These are phyloP conservation scores for Coemansia sp. DNA, from an alignment of 192 early-diverging fungal genomes.

Conservation along the genomic window DNA sequence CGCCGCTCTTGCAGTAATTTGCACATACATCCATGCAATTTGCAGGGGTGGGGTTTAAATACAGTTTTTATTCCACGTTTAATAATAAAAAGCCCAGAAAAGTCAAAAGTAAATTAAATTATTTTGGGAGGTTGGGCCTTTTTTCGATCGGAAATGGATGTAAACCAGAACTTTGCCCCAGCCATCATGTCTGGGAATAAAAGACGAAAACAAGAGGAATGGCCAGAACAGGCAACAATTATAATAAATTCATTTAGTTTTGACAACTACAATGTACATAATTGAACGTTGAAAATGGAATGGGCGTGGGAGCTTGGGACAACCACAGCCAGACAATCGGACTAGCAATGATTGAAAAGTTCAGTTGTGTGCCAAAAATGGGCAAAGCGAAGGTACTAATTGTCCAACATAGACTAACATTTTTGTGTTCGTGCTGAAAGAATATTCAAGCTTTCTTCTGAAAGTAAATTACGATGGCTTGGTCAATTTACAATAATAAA, in stretches of 20 bases:
- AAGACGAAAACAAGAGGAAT: background rate
- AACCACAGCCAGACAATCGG: slow-evolving; percentile 1
- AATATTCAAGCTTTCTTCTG: background rate
- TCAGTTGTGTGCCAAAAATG: slow-evolving; percentile 5
- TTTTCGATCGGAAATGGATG: background rate
- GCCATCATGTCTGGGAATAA: background rate
- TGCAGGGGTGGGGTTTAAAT: no score
- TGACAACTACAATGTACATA: background rate
- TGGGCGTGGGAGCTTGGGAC: slow-evolving; percentile 11
- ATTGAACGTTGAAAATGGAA: slow-evolving; percentile 9
- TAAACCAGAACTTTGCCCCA: background rate
- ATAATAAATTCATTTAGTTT: slow-evolving; percentile 12
- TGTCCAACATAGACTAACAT: background rate
- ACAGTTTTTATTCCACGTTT: no score
- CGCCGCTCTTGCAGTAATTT: background rate
- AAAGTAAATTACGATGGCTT: background rate
- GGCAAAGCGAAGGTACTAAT: slow-evolving; percentile 4
- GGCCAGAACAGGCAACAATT: background rate
- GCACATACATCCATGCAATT: background rate
- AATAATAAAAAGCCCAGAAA: no score
- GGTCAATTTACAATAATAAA: background rate
- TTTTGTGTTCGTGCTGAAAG: background rate
- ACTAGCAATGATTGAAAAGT: slow-evolving; percentile 3
- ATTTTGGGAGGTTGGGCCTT: no score
- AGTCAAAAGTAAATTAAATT: no score